Evolutionary conservation across 306 rosid genomes (phyloP).

Genomic region (Vachellia collinsii): DNA sequence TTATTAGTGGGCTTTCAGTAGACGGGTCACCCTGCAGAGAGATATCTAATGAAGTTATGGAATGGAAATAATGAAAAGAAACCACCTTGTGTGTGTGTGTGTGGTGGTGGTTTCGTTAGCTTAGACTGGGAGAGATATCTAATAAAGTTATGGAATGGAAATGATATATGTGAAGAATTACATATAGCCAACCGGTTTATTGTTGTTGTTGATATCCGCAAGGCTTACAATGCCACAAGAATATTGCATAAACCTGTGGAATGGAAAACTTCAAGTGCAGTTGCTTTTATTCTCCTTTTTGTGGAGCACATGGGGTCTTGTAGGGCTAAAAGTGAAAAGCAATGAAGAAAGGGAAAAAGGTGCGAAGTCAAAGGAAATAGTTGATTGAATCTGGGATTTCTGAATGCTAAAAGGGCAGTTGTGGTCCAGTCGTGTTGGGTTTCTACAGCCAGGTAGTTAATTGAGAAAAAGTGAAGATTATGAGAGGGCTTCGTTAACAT

Average conservation of each 20-base stretch:
- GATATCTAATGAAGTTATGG: too few species aligned
- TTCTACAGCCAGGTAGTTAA: background rate
- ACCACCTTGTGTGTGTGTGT: background rate
- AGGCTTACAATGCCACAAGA: background rate
- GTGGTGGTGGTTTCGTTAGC: background rate
- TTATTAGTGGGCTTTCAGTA: slow-evolving; percentile 37
- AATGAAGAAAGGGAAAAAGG: background rate
- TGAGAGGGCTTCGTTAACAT: background rate
- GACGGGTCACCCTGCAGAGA: slow-evolving; percentile 15
- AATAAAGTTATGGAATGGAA: background rate
- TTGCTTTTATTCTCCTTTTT: too few species aligned
- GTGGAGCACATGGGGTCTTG: background rate
- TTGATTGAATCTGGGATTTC: background rate
- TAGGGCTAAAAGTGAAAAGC: slow-evolving; percentile 7
- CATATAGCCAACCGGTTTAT: background rate
- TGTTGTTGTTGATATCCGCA: background rate
- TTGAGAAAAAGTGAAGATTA: background rate
- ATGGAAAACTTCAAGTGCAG: background rate
- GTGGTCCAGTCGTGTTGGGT: background rate
- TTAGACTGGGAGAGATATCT: background rate
- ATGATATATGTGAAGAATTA: background rate
- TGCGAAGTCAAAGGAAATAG: background rate
- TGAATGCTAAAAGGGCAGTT: background rate
- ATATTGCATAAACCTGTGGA: slow-evolving; percentile 5
- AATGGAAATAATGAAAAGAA: too few species aligned